These are phyloP conservation scores for Lachancea sp. DNA, from an alignment of 805 yeast genomes.

Conservation along the genomic window DNA sequence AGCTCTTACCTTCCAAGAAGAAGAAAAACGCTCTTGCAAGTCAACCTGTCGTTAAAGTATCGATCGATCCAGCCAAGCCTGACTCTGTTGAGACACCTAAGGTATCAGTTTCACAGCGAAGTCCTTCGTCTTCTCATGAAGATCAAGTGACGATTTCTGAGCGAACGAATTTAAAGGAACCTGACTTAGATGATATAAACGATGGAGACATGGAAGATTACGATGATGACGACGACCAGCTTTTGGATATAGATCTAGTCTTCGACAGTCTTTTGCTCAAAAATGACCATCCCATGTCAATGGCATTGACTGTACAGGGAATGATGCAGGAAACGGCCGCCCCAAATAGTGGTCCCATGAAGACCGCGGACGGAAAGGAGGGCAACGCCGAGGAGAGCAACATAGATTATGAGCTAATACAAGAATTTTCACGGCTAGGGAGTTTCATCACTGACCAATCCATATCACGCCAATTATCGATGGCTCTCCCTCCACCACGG, in stretches of 20 bases:
- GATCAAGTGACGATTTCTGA: not conserved
- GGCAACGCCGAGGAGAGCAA: slow-evolving; percentile 1
- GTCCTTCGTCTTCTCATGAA: slow-evolving; percentile 1
- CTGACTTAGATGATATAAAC: slow-evolving; percentile 3
- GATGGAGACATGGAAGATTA: slow-evolving; percentile 12
- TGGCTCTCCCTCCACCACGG: slow-evolving; percentile 20
- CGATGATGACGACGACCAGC: slow-evolving; percentile 14
- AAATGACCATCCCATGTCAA: slow-evolving; percentile 12
- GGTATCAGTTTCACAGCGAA: slow-evolving; percentile 1
- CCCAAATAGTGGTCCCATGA: not conserved
- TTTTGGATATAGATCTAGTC: slow-evolving; percentile 28
- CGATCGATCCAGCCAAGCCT: not conserved
- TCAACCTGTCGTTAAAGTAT: no score
- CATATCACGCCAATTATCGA: not conserved
- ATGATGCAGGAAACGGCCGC: not conserved
- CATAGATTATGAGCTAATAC: slow-evolving; percentile 18
- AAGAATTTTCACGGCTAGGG: slow-evolving; percentile 22
- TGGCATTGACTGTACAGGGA: not conserved
- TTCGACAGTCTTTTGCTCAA: slow-evolving; percentile 27
- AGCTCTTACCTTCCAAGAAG: slow-evolving; percentile 12
- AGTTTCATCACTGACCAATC: slow-evolving; percentile 12
- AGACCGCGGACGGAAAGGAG: not conserved
- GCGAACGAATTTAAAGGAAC: not conserved
- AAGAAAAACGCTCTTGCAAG: not conserved
- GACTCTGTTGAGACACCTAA: not conserved